phyloP scores from a whole-genome alignment of 805 yeast species.

The Suhomyces emberorum region DNA sequence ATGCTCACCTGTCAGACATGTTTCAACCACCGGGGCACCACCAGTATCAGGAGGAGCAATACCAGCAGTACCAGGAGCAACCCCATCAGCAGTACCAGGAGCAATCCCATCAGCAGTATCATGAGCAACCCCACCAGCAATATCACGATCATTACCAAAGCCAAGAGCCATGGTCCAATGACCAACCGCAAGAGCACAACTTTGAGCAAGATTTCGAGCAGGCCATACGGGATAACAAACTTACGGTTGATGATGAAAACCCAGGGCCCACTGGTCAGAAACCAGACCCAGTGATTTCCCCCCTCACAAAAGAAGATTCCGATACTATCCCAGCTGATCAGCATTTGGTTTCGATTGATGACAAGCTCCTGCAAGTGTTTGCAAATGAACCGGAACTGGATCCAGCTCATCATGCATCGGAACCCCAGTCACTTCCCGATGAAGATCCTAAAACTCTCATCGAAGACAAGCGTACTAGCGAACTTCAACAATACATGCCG shows the following conservation, averaged over 20 bases:
- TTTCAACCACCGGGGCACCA: no score
- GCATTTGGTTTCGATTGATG: background rate
- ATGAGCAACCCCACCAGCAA: no score
- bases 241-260: background rate
- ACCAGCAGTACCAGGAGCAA: no score
- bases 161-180: no score
- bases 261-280: background rate
- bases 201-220: constrained; percentile 2
- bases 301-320: background rate
- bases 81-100: no score
- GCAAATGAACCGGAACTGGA: no score
- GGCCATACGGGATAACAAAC: constrained; percentile 3
- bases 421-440: no score
- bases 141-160: no score
- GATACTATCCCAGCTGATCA: background rate
- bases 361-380: background rate
- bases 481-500: constrained; percentile 16
- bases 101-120: no score
- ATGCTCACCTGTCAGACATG: no score
- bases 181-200: no score
- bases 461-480: constrained; percentile 13
- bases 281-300: background rate
- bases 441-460: constrained; percentile 13
- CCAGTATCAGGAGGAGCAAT: background rate
- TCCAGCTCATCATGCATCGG: no score